Base-by-base conservation (phyloP, 345 rosid species). In the Adansonia digitata region DNA sequence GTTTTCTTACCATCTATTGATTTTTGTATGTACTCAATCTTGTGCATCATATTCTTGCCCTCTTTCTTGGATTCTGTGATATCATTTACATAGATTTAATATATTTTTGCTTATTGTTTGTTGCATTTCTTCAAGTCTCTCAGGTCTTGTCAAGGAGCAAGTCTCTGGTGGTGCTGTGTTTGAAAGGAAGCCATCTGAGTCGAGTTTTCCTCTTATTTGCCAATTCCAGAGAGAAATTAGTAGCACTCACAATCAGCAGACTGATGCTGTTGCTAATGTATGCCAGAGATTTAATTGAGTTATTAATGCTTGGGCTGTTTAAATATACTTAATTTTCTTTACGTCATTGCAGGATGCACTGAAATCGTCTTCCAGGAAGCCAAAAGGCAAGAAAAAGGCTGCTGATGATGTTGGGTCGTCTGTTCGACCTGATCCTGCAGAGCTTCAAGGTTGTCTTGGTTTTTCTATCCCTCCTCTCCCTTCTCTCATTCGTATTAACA, bases 301-400 rank as follows among this genome's bases (percentile, higher is more conserved):
- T 53, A 22, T 70, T 69, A 34, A 51, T 80, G 13, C 71, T 67
- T 66, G 56, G 39, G 24, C 74, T 81, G 42, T 66, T 64, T 77
- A 20, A 62, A 20, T 81, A 55, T 74, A 15, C 45, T 74, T 77
- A 73, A 72, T 66, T 20, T 70, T 72, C 62, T 76, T 75, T 77
- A 39, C 53, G 6, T 65, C 74, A 80, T 66, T 85, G 89, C 92
- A 95, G 98, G 97, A 91, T n/a, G 62, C 66, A 49, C 80, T 83
- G 34, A 80, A 81, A 69, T 73, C 83, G 61, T 80, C 94, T 81
- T 81, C 85, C 64, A 89, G 81, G 74, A 95, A 87, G 82, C 74
- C 91, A 48, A 95, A 88, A 86, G 82, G 74, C 59, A 93, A 88
- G 89, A 95, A 90, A 82, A 93, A 88, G 85, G 86, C 82, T 51